phyloP scores from a whole-genome alignment of 345 rosid genomes.

The Acer saccharum region DNA sequence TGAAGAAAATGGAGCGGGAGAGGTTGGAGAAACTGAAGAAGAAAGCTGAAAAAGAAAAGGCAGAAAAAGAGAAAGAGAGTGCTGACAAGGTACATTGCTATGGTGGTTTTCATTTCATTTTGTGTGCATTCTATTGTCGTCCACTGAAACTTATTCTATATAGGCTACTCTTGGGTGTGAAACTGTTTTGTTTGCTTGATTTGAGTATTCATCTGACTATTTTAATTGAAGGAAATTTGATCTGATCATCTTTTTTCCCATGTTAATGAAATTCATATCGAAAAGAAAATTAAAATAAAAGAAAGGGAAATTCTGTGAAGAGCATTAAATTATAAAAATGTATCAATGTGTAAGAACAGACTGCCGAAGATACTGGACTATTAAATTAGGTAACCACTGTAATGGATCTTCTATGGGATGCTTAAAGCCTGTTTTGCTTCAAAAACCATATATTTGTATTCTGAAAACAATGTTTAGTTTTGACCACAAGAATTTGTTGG shows the following conservation, averaged over 20 bases:
- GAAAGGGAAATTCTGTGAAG: background rate
- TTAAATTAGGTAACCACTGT: background rate
- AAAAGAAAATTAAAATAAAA: background rate
- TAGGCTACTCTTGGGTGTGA: background rate
- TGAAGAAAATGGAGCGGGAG: constrained; percentile 92
- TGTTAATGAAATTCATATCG: background rate
- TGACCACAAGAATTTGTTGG: background rate
- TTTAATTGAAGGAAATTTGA: background rate
- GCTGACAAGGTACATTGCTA: constrained; percentile 50
- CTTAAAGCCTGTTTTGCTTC: background rate
- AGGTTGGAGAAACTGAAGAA: constrained; percentile 57
- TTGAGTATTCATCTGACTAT: background rate
- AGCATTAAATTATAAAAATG: background rate
- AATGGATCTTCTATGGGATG: background rate
- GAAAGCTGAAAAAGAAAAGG: constrained; percentile 64
- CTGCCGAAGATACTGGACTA: background rate
- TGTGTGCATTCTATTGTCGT: background rate
- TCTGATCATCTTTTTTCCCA: background rate
- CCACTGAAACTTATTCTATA: background rate
- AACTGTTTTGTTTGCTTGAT: background rate
- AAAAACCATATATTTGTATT: background rate
- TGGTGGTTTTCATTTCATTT: background rate
- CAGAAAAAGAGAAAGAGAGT: constrained; percentile 50
- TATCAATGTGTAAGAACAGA: background rate
- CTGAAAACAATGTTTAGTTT: background rate